Evolutionary conservation across 345 rosid genomes (phyloP).

Genomic region (Eucalyptus sideroxylon): DNA sequence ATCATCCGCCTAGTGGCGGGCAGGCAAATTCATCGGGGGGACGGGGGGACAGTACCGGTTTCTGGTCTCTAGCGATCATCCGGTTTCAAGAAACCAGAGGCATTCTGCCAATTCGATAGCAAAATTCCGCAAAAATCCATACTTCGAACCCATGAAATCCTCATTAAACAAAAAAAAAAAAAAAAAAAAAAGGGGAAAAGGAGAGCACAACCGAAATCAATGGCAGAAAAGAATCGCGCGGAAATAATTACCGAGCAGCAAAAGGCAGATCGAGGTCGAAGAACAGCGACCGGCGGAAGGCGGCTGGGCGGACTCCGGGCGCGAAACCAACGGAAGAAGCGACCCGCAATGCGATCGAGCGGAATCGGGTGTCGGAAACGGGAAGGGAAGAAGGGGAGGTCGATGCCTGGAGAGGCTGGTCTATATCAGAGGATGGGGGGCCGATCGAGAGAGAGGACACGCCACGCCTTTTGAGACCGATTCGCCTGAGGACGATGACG

Average conservation of each 20-base stretch:
- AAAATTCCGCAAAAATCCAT: not conserved
- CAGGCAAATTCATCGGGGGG: not conserved
- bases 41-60: not conserved
- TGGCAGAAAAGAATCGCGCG: not conserved
- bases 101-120: not conserved
- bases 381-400: not conserved
- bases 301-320: not conserved
- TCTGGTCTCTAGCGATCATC: not conserved
- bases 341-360: not conserved
- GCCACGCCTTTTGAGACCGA: not conserved
- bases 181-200: fast-evolving
- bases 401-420: not conserved
- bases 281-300: not conserved
- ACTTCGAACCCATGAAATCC: not conserved
- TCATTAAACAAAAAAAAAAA: not conserved
- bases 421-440: not conserved
- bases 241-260: not conserved
- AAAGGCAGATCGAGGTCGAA: not conserved
- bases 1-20: not conserved
- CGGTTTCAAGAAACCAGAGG: not conserved
- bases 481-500: not conserved
- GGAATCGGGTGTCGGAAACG: not conserved
- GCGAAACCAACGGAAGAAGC: not conserved
- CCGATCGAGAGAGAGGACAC: not conserved
- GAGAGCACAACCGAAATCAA: not conserved